Percentiles rank a stretch among this genome's conserved stretches.
These are phyloP conservation scores for Dothideomycetes sp. DNA, from an alignment of 2,329 filamentous ascomycete genomes.

Conservation along the genomic window DNA sequence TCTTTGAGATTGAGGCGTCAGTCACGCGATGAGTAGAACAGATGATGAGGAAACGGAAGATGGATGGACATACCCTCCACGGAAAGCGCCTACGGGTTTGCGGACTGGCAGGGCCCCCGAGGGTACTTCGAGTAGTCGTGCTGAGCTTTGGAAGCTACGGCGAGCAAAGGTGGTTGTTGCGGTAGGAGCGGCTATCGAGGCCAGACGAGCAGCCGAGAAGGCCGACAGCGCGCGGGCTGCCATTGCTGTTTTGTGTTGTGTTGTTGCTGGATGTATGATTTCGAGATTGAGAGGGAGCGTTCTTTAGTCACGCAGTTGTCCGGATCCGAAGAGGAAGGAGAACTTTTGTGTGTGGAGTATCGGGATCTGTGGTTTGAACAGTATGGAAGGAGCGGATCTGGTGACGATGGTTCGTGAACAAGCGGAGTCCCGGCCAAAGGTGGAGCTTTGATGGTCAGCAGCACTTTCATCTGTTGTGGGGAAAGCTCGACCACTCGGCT, in stretches of 20 bases:
- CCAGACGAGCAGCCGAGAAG: constrained; percentile 4
- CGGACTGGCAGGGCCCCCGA: constrained; percentile 41
- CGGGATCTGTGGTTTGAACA: too few species aligned
- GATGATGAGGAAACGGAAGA: not conserved
- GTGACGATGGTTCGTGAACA: too few species aligned
- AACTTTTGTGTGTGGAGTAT: too few species aligned
- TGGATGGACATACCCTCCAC: constrained; percentile 53
- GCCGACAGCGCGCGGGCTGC: constrained; percentile 7
- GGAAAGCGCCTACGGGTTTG: constrained; percentile 61
- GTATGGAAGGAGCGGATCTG: too few species aligned
- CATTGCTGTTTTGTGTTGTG: constrained; percentile 1
- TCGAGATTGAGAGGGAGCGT: too few species aligned
- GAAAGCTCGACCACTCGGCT: too few species aligned
- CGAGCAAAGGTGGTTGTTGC: constrained; percentile 15
- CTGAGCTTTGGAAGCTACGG: constrained; percentile 34
- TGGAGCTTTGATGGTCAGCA: too few species aligned
- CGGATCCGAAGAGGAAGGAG: too few species aligned
- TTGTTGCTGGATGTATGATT: too few species aligned
- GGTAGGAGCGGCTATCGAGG: not conserved
- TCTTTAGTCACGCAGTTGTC: too few species aligned
- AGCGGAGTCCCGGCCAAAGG: too few species aligned
- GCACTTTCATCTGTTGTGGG: too few species aligned
- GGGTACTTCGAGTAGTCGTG: constrained; percentile 14
- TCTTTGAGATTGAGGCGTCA: constrained; percentile 30
- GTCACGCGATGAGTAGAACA: not conserved